Percentiles rank a stretch among this genome's conserved stretches.
Evolutionary conservation across 495 filamentous ascomycete genomes (phyloP).

Genomic region (Neurospora hispaniola): DNA sequence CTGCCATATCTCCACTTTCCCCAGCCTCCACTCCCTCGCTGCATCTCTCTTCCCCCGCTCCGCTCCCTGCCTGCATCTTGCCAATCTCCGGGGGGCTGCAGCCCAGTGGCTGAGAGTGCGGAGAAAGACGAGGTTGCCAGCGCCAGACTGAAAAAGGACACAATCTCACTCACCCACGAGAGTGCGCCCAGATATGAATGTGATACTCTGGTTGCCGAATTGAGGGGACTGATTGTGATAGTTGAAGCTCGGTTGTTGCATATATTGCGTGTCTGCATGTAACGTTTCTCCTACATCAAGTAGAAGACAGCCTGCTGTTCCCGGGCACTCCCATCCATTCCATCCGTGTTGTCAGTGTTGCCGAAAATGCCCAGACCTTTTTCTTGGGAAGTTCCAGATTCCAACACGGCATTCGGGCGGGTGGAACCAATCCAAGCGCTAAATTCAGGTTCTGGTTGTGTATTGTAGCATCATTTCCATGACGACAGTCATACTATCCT

Average conservation of each 20-base stretch:
- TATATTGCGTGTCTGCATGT: background rate
- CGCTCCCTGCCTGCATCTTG: background rate
- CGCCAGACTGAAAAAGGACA: background rate
- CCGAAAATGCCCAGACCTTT: background rate
- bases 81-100: background rate
- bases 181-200: too few species aligned
- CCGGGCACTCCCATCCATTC: background rate
- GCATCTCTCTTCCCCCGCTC: background rate
- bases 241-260: background rate
- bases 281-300: background rate
- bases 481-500: background rate
- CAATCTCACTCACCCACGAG: too few species aligned
- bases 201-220: too few species aligned
- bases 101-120: background rate
- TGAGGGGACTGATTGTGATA: too few species aligned
- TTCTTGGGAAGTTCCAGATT: background rate
- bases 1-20: background rate
- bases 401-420: background rate
- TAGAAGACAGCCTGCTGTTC: background rate
- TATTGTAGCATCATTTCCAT: background rate
- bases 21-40: background rate
- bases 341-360: background rate
- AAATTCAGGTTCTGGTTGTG: background rate
- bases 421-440: background rate
- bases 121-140: background rate